Evolutionary conservation across 306 rosid genomes (phyloP), one percentile per base, ranked within the genome.

Genomic region (barrel medic (Medicago truncatula)): DNA sequence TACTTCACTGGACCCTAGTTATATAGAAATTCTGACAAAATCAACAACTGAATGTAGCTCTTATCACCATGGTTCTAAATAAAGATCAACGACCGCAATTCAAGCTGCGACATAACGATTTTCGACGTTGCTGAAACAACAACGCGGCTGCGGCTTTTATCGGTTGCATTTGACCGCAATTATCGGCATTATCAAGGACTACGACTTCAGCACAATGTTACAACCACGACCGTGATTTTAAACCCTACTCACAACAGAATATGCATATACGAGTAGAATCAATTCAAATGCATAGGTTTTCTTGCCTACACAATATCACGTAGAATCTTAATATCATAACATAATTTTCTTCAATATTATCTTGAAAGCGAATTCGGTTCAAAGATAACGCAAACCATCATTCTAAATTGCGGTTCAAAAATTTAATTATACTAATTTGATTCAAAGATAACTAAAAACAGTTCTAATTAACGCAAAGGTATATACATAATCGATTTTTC

Each of bases 221-320:
- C 12, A 8, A 41, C 47, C 3, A 12, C 47, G 13, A 11, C 11
- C 2, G 2, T 10, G 9, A 40, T 9, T 9, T 40, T 40, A 40
- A 40, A 40, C 44, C 44, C 7, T 40, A 40, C 44, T 41, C 9
- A 41, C 1, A 10, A 9, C 46, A 18, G 14, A 54, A 54, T 18
- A 18, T 54, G 61, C 16, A 47, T 13, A 6, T 47, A 47, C 34
- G 1, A 11, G 34, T 8, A n/a, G 23, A 58, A 20, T 58, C 23
- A 21, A 23, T 58, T 63, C 23, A 63, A 8, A 61, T 31, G 61
- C 47, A 74, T 49, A 62, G 38, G 46, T 57, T 58, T 31, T 31
- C 36, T 31, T 28, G 34, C 34, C 34, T 28, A 28, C 1, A 8
- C 59, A n/a, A 17, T 16, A 57, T 6, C 1, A 53, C 40, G 58